Percentiles rank a stretch among this genome's conserved stretches.
Evolutionary conservation across 1,139 yeast genomes (phyloP).

Genomic region (Nakaseomyces delphensis): DNA sequence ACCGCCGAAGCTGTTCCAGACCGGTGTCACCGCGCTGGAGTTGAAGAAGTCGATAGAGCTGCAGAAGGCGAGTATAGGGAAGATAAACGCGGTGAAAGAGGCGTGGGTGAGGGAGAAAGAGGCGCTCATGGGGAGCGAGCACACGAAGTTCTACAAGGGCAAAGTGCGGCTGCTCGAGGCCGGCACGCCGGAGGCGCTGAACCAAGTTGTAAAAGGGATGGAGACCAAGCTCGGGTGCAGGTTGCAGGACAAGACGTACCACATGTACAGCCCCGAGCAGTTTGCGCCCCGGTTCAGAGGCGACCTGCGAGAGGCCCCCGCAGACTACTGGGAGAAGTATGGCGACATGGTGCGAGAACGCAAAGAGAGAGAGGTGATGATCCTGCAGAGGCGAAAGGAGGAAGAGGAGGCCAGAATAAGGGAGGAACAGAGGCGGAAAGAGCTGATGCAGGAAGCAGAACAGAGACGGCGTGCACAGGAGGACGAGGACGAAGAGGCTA

Average conservation of each 20-base stretch:
- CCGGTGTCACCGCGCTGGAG: neutral
- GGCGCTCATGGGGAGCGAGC: neutral
- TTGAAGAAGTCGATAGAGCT: slow-evolving; percentile 1
- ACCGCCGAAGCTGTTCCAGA: slow-evolving; percentile 17
- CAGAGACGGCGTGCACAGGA: slow-evolving; percentile 17
- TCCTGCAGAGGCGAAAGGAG: slow-evolving; percentile 11
- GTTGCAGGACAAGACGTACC: slow-evolving; percentile 2
- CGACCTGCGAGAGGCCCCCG: slow-evolving; percentile 25
- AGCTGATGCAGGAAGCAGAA: slow-evolving; percentile 17
- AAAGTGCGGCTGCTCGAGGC: neutral
- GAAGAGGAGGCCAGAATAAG: slow-evolving; percentile 7
- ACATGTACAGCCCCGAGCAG: slow-evolving; percentile 2
- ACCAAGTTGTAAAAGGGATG: neutral
- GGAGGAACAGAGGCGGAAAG: slow-evolving; percentile 7
- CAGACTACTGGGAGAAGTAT: slow-evolving; percentile 26
- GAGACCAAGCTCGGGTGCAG: neutral
- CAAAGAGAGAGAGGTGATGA: slow-evolving; percentile 16
- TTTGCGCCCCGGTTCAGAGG: slow-evolving; percentile 13
- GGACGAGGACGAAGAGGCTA: slow-evolving; percentile 7
- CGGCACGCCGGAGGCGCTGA: neutral
- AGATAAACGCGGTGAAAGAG: slow-evolving; percentile 1
- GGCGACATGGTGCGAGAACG: slow-evolving; percentile 14
- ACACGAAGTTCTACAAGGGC: neutral
- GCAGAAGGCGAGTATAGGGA: slow-evolving; percentile 3
- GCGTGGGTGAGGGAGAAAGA: neutral